Percentiles rank a stretch among this genome's conserved stretches.
These are phyloP conservation scores for Physaria fendleri DNA, from an alignment of 345 rosid genomes.

Conservation along the genomic window DNA sequence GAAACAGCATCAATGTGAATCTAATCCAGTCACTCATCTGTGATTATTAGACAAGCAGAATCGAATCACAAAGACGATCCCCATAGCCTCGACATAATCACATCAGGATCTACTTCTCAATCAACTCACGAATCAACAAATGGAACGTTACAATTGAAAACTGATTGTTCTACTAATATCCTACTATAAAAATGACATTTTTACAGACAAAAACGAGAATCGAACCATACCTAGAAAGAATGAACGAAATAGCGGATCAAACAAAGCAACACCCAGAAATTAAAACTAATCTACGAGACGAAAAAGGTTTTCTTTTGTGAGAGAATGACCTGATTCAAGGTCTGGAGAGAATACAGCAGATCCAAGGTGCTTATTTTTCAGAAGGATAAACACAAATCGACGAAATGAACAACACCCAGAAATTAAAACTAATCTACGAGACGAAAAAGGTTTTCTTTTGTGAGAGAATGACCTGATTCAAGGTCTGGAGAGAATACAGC, in stretches of 20 bases:
- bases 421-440: background rate
- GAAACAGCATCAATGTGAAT: background rate
- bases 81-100: background rate
- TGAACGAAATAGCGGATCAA: background rate
- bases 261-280: conserved; percentile 6
- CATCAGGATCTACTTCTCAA: conserved; percentile 4
- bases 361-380: conserved; percentile 8
- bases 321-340: conserved; percentile 23
- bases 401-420: conserved; percentile 6
- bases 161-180: background rate
- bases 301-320: background rate
- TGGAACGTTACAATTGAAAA: background rate
- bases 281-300: background rate
- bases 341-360: conserved; percentile 23
- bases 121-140: conserved; percentile 3
- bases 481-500: conserved; percentile 20
- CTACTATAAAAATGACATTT: background rate
- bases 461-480: conserved; percentile 22
- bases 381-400: conserved; percentile 9
- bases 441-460: background rate
- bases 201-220: background rate
- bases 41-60: background rate
- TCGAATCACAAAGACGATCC: background rate
- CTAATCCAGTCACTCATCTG: background rate
- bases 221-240: background rate